Evolutionary conservation across 2,329 filamentous ascomycete species (phyloP), one percentile per base, ranked within the genome.

Genomic region (Sclerotiophoma versabilis): DNA sequence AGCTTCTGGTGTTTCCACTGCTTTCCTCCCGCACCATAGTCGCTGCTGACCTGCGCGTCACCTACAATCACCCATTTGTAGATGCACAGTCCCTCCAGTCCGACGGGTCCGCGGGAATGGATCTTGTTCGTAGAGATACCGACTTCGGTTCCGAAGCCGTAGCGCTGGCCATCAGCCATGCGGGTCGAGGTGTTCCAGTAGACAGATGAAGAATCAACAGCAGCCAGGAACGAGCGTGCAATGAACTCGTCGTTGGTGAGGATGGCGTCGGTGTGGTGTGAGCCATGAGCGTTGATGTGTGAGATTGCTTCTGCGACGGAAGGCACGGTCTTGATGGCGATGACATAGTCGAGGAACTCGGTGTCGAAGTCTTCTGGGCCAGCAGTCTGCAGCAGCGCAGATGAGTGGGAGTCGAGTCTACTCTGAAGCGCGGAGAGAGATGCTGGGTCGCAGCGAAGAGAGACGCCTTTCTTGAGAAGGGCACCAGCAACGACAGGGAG

Each of bases 101-200:
- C 95, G 5, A 99, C 95, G 0, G 95, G 95, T 0, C 95, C 95
- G 44, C 95, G 83, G 1, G 91, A 90, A 74, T 99, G 95, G 60
- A 99, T 96, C 81, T 98, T 99, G 81, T 97, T 99, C 43, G 95
- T 99, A 79, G 91, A 96, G 77, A 99, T 98, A 49, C 95, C 95
- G 20, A 99, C 95, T 78, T 99, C 95, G 0, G 95, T 98, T 41
- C 95, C 95, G 76, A 99, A 99, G 7, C 95, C 95, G 74, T 96
- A 98, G 34, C 95, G 84, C 90, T 96, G 97, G 7, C 95, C 95
- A 74, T 99, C 95, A 5, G 93, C 92, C 78, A 99, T 93, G 44
- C 95, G 86, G 8, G 92, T 96, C 20, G 91, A 96, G 7, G 92
- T 91, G 74, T 99, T 99, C 92, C 93, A 97, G 82, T 96, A 99